Conservation (phyloP, 108 stramenopile genomes). For the Pseudonitzschia delicatissima region DNA sequence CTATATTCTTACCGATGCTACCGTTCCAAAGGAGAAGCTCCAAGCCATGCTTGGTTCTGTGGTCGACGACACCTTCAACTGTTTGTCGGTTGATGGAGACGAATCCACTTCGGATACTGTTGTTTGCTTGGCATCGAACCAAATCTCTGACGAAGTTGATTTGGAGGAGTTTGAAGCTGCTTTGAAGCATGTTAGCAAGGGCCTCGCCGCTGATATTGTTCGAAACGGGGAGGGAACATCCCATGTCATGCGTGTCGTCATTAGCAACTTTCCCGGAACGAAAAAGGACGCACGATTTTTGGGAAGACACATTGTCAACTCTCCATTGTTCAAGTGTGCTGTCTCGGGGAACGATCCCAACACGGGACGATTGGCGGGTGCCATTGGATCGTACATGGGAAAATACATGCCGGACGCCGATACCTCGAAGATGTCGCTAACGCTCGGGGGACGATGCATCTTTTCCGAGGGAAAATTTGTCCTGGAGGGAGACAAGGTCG, state of each 20-base stretch:
- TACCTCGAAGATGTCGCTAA: constrained; percentile 62
- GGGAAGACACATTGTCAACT: constrained; percentile 92
- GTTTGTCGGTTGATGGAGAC: constrained; percentile 94
- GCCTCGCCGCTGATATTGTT: constrained; percentile 91
- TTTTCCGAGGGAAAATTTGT: constrained; percentile 90
- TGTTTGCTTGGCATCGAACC: constrained; percentile 81
- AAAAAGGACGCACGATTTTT: constrained; percentile 80
- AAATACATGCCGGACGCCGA: constrained; percentile 67
- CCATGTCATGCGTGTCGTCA: constrained; percentile 91
- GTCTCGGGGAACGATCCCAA: constrained; percentile 98
- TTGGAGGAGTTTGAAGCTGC: constrained; percentile 78
- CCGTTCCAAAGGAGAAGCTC: constrained; percentile 60
- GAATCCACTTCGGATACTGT: constrained; percentile 93
- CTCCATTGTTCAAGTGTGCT: constrained; percentile 95
- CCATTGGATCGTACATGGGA: constrained; percentile 92
- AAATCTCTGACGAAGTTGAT: constrained; percentile 47
- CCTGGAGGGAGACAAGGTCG: constrained; percentile 88
- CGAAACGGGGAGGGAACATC: constrained; percentile 98
- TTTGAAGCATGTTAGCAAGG: constrained; percentile 68
- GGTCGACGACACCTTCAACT: constrained; percentile 87
- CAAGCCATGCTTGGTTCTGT: constrained; percentile 66
- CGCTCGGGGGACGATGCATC: constrained; percentile 85
- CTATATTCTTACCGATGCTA: constrained; percentile 93
- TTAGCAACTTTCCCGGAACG: constrained; percentile 81
- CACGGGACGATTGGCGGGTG: constrained; percentile 95